Evolutionary conservation across 371 early-diverging fungal genomes (phyloP), one percentile per base, ranked within the genome.

Genomic region (Mucor irregularis): DNA sequence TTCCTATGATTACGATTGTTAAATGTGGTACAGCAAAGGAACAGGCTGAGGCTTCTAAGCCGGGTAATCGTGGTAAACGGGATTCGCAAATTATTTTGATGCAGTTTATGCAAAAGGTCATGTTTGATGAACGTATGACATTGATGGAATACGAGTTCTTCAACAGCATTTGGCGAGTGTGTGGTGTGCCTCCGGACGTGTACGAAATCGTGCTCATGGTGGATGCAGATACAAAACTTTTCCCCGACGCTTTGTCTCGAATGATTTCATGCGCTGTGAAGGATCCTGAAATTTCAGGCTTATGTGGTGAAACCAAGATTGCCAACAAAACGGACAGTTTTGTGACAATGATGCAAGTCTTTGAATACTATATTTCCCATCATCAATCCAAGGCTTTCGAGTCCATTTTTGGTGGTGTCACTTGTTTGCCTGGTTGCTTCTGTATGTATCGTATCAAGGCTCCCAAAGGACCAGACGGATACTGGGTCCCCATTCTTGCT

Each of bases 11-110:
- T 31, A 79, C 91, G 1, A 88, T 99, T 28, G 92, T 61, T 11
- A 61, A 61, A 34, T 61, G 61, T 28, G 61, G 61, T 33, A 54
- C 55, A 0, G 37, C 24, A 4, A 25, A 49, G n/a, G 61, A 61
- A 17, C 35, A 38, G 34, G 44, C 14, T 2, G 31, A 49, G 28
- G 55, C 33, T 0, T 56, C 78, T 21, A 90, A 92, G 64, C 88
- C 95, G 0, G 97, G 97, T 25, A 97, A 99, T 71, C 82, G 99
- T 46, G 99, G 99, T 50, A 99, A 98, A 75, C 88, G 99, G 55
- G 99, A 99, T 71, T 95, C 95, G 22, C 99, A 99, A 74, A 90
- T 99, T 53, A 84, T 99, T 51, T 66, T 99, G 40, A 99, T 99
- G 97, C 84, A 90, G 37, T 99, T 98, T 80, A 86, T 98, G 76